phyloP scores from a whole-genome alignment of 2,329 filamentous ascomycete species.

The Fusarium pseudoanthophilum region DNA sequence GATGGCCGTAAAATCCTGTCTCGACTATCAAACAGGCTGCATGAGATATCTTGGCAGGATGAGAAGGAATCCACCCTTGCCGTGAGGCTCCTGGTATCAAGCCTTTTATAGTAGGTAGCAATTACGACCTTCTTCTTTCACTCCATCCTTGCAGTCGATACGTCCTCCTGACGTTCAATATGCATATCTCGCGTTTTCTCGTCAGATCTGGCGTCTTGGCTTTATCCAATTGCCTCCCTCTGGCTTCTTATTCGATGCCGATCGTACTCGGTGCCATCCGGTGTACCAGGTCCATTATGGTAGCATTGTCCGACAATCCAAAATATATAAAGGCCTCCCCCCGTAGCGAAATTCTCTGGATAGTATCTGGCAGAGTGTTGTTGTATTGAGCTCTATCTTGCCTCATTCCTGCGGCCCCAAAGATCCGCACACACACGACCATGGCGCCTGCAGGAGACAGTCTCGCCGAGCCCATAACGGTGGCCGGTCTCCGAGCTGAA shows the following conservation, averaged over 20 bases:
- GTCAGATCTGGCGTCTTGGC: constrained; percentile 25
- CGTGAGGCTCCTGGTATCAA: constrained; percentile 30
- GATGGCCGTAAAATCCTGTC: not conserved
- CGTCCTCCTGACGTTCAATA: constrained; percentile 16
- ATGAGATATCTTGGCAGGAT: constrained; percentile 18
- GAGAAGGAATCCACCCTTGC: constrained; percentile 15
- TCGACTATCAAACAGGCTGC: constrained; percentile 5
- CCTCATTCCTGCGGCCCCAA: not conserved
- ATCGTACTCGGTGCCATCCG: constrained; percentile 11
- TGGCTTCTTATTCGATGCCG: constrained; percentile 9
- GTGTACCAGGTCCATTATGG: constrained; percentile 7
- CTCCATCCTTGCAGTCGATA: constrained; percentile 28
- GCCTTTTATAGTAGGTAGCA: constrained; percentile 29
- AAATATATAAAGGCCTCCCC: constrained; percentile 18
- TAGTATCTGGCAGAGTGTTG: not conserved
- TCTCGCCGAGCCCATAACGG: constrained; percentile 50
- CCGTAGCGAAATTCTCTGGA: not conserved
- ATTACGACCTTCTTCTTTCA: constrained; percentile 37
- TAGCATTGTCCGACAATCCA: constrained; percentile 9
- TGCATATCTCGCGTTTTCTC: constrained; percentile 1
- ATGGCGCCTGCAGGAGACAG: constrained; percentile 48
- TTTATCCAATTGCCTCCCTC: not conserved
- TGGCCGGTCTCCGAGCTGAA: constrained; percentile 44
- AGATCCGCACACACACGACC: constrained; percentile 7
- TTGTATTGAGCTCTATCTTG: not conserved